Evolutionary conservation across 768 basidiomycete species (phyloP), one percentile per base, ranked within the genome.

Genomic region (Gymnopilus dilepis): DNA sequence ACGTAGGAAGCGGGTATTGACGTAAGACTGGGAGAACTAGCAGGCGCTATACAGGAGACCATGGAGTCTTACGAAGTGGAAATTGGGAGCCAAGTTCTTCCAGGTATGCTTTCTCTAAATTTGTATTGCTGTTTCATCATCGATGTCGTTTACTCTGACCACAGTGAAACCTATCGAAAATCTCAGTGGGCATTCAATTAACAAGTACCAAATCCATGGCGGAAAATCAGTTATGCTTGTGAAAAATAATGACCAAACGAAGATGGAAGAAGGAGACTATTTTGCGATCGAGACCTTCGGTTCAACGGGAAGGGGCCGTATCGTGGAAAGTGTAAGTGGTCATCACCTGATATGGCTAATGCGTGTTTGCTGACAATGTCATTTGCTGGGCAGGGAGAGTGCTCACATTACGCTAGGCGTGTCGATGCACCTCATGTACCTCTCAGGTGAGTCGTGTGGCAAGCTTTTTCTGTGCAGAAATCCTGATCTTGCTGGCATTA

Each of bases 231-330:
- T 99, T 1, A 82, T 93, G 34, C 85, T 99, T 45, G 92, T 97
- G 45, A 93, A 91, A 73, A 94, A 91, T 59, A 85, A 89, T 31
- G 95, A 97, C 71, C 87, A 90, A 62, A 94, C 91, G 13, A 97
- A 94, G 77, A 99, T 99, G 97, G 97, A 99, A 71, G 97, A 99
- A 76, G 97, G 96, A 40, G 97, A 99, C 70, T 98, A 99, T 72
- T 99, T 94, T 73, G 97, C 97, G 8, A 97, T 99, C 58, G 97
- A 99, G 76, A 99, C 97, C 1, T 99, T 99, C 73, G 97, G 97
- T 11, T 93, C 92, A n/a, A 99, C 97, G 0, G 97, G 97, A 15
- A 83, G 90, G 41, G 97, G 96, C 7, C 82, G 86, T 24, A 93
- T 97, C 21, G 82, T 93, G 15, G 97, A 99, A 69, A 84, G 83